Evolutionary conservation across 345 rosid genomes (phyloP).

Genomic region (Citrus unshiu): DNA sequence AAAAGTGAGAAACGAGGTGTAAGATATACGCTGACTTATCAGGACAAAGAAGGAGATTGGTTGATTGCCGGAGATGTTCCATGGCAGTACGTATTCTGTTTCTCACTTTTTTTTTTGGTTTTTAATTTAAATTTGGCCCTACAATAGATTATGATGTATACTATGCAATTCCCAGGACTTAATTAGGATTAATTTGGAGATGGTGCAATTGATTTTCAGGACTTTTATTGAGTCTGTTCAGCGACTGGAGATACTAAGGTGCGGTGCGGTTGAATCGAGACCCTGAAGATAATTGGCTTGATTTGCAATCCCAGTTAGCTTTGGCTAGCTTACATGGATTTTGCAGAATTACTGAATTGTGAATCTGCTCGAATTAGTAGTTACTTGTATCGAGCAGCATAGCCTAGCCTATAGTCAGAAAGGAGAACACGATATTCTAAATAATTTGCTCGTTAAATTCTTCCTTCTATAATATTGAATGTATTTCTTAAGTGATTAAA

Average conservation of each 20-base stretch:
- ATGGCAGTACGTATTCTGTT: slow-evolving; percentile 54
- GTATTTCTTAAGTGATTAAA: no score
- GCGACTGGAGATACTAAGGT: slow-evolving; percentile 40
- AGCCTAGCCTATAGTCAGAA: no score
- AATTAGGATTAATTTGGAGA: neutral
- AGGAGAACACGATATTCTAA: no score
- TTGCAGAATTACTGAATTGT: no score
- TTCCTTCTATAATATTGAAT: no score
- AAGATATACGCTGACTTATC: slow-evolving; percentile 44
- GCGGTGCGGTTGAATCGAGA: neutral
- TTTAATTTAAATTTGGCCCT: no score
- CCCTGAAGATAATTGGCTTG: no score
- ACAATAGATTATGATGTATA: no score
- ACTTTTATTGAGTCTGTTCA: slow-evolving; percentile 39
- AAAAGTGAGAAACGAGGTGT: slow-evolving; percentile 19
- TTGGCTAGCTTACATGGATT: neutral
- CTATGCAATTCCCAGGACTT: neutral
- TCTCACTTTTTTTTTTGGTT: neutral
- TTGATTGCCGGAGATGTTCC: slow-evolving; percentile 56
- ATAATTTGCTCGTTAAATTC: no score
- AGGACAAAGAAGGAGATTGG: slow-evolving; percentile 64
- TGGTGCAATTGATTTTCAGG: slow-evolving; percentile 25
- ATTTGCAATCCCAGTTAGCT: neutral
- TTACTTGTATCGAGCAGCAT: no score
- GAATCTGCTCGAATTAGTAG: no score